Evolutionary conservation across 495 filamentous ascomycete genomes (phyloP).

Genomic region (Penicillium lividum): DNA sequence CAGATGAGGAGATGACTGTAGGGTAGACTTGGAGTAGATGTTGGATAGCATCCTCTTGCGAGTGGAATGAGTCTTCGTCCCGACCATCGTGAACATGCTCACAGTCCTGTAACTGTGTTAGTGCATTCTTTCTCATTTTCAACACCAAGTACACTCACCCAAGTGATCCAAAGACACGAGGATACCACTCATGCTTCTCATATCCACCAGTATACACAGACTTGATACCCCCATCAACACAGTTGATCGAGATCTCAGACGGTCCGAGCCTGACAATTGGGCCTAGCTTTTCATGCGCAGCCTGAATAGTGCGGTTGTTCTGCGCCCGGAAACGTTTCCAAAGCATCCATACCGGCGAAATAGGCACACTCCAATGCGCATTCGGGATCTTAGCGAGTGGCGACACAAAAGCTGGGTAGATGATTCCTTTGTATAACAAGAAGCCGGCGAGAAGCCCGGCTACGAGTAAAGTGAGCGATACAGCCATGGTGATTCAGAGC

Average conservation of each 20-base stretch:
- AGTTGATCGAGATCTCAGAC: slow-evolving; percentile 61
- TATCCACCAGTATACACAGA: slow-evolving; percentile 74
- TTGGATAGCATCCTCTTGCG: slow-evolving; percentile 56
- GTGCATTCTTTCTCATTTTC: neutral
- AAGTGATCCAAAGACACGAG: slow-evolving; percentile 48
- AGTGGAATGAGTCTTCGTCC: slow-evolving; percentile 49
- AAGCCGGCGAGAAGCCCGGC: slow-evolving; percentile 19
- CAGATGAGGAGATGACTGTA: slow-evolving; percentile 63
- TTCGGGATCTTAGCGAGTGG: slow-evolving; percentile 68
- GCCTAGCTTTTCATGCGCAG: slow-evolving; percentile 55
- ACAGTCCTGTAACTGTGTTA: slow-evolving; percentile 33
- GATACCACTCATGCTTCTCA: slow-evolving; percentile 77
- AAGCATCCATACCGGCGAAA: slow-evolving; percentile 71
- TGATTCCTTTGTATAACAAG: slow-evolving; percentile 53
- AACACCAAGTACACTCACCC: slow-evolving; percentile 30
- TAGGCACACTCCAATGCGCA: slow-evolving; percentile 65
- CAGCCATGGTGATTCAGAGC: slow-evolving; percentile 25
- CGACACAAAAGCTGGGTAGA: slow-evolving; percentile 65
- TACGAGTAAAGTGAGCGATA: slow-evolving; percentile 23
- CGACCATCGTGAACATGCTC: slow-evolving; percentile 56
- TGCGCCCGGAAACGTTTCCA: slow-evolving; percentile 54
- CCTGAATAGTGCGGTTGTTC: slow-evolving; percentile 64
- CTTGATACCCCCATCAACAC: slow-evolving; percentile 60
- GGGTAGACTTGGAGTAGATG: slow-evolving; percentile 59
- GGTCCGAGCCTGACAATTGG: slow-evolving; percentile 57